Base-by-base conservation (phyloP, 208 protist genomes). In the Herpetomonas tarakana region DNA sequence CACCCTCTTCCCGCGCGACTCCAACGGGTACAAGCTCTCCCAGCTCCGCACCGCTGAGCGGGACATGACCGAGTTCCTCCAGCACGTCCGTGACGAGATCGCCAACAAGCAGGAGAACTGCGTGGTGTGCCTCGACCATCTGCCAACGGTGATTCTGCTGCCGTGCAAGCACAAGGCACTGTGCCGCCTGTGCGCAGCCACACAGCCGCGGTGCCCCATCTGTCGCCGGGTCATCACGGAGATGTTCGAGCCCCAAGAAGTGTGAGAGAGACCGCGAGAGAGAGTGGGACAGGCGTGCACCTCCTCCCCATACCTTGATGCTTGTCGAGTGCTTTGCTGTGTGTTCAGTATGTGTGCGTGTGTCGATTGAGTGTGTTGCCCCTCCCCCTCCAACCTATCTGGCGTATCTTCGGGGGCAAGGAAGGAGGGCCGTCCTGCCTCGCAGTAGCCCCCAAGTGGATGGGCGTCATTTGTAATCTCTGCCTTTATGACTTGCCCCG, bases 101-200 rank as follows among this genome's bases (percentile, higher is more conserved):
- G 72, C 72, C n/a, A 72, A 59, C 11, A 87, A 84, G 58, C 83
- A 84, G 55, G 75, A 86, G 55, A 86, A 79, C 58, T 95, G 89
- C 63, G 82, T 95, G 25, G 78, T 95, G 16, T 95, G 89, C 59
- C 71, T 92, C 69, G 81, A 88, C 35, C 76, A 81, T 54, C 72
- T 87, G 27, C 82, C 89, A 6, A 90, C 84, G 0, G 86, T 95
- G 25, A 88, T 95, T 46, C 57, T 88, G 39, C 59, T 91, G 45
- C 89, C 89, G 22, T 95, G 89, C 61, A 86, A 81, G 62, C 89
- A 95, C 62, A 88, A 90, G 59, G 77, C 91, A 45, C 69, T 93
- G 52, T 93, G 86, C 66, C 73, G 84, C 18, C 65, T 84, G 19
- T 93, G 86, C 31, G 86, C 86, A 6, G 67, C 82, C 31, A 71